A percentile compares a stretch with the other conserved stretches of the same genome.
Evolutionary conservation across 257 asterid genomes (phyloP).

Genomic region (Scutellaria minor): DNA sequence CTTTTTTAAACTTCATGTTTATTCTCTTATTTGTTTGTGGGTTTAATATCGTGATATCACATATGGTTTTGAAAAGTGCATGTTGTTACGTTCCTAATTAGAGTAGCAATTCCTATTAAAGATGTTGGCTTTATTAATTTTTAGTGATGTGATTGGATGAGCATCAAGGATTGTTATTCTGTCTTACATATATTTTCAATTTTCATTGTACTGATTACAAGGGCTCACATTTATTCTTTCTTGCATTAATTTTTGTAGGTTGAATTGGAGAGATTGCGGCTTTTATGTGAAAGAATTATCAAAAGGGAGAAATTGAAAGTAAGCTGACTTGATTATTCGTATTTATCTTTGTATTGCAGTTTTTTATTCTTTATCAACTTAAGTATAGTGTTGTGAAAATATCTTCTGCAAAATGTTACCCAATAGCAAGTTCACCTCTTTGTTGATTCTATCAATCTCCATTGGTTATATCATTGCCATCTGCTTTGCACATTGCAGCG

Average conservation of each 20-base stretch:
- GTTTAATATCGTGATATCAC: background rate
- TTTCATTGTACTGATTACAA: background rate
- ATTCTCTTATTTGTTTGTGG: background rate
- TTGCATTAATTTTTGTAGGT: slow-evolving; percentile 57
- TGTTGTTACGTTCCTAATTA: background rate
- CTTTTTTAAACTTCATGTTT: background rate
- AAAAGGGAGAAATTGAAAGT: slow-evolving; percentile 95
- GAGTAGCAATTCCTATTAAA: background rate
- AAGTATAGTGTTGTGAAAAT: slow-evolving; percentile 1
- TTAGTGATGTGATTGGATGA: slow-evolving; percentile 14
- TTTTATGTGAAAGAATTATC: slow-evolving; percentile 90
- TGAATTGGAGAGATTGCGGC: slow-evolving; percentile 95
- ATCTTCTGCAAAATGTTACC: slow-evolving; percentile 12
- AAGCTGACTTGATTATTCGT: slow-evolving; percentile 36
- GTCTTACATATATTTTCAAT: background rate
- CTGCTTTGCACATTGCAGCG: slow-evolving; percentile 65
- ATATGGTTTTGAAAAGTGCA: slow-evolving; percentile 1
- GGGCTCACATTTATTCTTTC: background rate
- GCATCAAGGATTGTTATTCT: background rate
- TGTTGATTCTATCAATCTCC: background rate
- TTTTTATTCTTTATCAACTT: background rate
- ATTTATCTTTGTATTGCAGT: background rate
- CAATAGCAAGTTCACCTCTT: background rate
- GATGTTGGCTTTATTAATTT: background rate
- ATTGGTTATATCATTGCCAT: slow-evolving; percentile 19